Evolutionary conservation across 306 rosid genomes (phyloP), one percentile per base, ranked within the genome.

Genomic region (Prunus mongolica): DNA sequence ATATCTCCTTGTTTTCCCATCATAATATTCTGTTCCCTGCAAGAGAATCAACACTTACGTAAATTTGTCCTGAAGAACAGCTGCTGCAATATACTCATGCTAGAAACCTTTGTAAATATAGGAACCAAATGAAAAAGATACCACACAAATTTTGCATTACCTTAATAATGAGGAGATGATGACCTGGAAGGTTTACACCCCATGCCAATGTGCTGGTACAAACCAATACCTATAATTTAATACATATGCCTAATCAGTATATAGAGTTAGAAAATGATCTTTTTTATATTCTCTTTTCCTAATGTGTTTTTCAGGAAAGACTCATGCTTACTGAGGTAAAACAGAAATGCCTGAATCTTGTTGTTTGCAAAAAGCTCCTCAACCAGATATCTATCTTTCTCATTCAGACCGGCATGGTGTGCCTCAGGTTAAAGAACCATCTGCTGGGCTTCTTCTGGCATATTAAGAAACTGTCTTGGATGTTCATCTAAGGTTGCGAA

Each of bases 131-230:
- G 44, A 38, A 38, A 38, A 38, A 38, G 44, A 38, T 38, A 38
- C 44, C 44, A 1, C 44, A 38, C 44, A 38, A 38, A 38, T 38
- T 38, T 38, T 38, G 44, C 9, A 8, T 6, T 6, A 6, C 98
- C 98, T 93, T 93, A 78, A 93, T 93, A 69, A 93, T 93, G 52
- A 93, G 93, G 64, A 93, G 91, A 88, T 93, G 98, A 25, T 7
- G 44, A 38, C 97, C 98, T 7, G 98, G 98, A 85, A 93, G 98
- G 84, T 93, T 93, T 71, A 91, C 98, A 66, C 98, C 96, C 97
- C 98, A 93, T 54, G 97, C 98, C 83, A 93, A 86, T 69, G 98
- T 93, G 88, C 98, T 93, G 38, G 6, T 32, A 87, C 97, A 91
- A 79, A 90, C 90, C 86, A 90, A 86, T 84, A 93, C 86, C 97